Base-by-base conservation (phyloP, 805 yeast genomes). In the Yarrowia deformans region DNA sequence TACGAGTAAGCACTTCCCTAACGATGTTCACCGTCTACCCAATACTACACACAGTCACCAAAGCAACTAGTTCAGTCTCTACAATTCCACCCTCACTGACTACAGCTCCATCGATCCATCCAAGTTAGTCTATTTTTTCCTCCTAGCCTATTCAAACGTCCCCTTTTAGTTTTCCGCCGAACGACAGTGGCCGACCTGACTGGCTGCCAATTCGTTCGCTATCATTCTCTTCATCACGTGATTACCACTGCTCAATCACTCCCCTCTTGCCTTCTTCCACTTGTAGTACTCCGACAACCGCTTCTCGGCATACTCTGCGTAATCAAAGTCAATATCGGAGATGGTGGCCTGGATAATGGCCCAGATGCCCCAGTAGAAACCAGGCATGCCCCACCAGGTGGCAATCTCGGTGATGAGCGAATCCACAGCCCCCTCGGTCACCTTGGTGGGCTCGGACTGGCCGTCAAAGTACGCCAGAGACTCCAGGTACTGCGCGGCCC, bases 291-390 rank as follows among this genome's bases (percentile, higher is more conserved):
- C 95, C 40, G 82, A 81, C 61, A 90, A 80, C 70, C 95, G 80
- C 67, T 81, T 79, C 52, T 81, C 81, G 1, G 90, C 86, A 74
- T 90, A 90, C 12, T 81, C 79, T 5, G 84, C 82, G 75, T 90
- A 90, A 74, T 88, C 89, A 76, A 90, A 90, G 72, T 90, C 94
- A 58, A 90, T 89, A 37, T 85, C 83, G 1, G 92, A 88, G 29
- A 88, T 85, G 68, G 83, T 83, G 70, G 89, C 82, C 77, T 90
- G 95, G 67, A 90, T 90, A 70, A 87, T 88, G 1, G 93, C 87
- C 95, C 95, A 90, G 10, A 90, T 83, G 1, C 94, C 93, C 95
- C 95, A 90, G 76, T 88, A 90, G 74, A 90, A 88, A 0, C 94
- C 95, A 0, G 95, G 95, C 78, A 90, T 78, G 0, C 95, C 95